Evolutionary conservation across 805 yeast genomes (phyloP).

Genomic region (Starmerella ratchasimensis): DNA sequence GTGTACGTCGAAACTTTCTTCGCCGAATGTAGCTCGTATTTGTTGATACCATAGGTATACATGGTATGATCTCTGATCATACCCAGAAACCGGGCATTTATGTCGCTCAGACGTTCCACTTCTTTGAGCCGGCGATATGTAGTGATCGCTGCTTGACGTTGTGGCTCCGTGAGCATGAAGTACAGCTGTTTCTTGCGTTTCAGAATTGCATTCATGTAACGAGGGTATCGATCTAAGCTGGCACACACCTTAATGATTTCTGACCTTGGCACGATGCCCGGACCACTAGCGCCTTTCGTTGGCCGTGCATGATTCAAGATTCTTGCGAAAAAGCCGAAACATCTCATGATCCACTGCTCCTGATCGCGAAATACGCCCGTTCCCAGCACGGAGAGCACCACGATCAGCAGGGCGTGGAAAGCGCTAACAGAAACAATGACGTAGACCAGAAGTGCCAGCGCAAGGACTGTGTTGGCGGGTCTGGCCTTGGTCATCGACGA

Average conservation of each 20-base stretch:
- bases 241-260: conserved; percentile 13
- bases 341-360: background rate
- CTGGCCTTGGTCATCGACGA: background rate
- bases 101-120: conserved; percentile 35
- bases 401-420: background rate
- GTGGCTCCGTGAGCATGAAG: conserved; percentile 36
- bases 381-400: background rate
- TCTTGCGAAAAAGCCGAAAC: conserved; percentile 4
- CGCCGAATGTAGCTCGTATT: conserved; percentile 34
- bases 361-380: background rate
- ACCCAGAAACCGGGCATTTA: conserved; percentile 37
- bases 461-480: background rate
- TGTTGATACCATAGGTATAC: conserved; percentile 28
- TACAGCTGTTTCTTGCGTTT: conserved; percentile 20
- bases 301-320: background rate
- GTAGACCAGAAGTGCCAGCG: background rate
- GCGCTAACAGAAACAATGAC: background rate
- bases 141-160: conserved; percentile 43
- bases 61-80: conserved; percentile 33
- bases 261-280: background rate
- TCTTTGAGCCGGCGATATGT: conserved; percentile 37
- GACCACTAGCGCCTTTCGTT: background rate
- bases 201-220: conserved; percentile 6
- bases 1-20: conserved; percentile 22
- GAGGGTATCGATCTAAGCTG: conserved; percentile 19